These are phyloP conservation scores for Dendrostoma leiphaemia DNA, from an alignment of 2,329 filamentous ascomycete species.

Conservation along the genomic window DNA sequence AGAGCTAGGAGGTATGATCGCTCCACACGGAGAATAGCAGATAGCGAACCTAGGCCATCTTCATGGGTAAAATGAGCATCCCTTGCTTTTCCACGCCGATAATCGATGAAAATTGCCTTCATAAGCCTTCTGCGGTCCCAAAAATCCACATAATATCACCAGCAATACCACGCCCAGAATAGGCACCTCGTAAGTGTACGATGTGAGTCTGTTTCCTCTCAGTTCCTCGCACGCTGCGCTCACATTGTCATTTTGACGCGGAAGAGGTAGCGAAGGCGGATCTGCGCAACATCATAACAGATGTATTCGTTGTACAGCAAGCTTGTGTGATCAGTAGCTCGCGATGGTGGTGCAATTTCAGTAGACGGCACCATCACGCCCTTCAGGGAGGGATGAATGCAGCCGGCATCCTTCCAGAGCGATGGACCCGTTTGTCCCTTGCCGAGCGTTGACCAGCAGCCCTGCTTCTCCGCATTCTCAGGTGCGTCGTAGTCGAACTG, in stretches of 20 bases:
- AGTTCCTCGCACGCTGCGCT: background rate
- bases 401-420: conserved; percentile 73
- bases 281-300: conserved; percentile 66
- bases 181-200: too few species aligned
- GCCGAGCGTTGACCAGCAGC: conserved; percentile 68
- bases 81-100: background rate
- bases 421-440: conserved; percentile 62
- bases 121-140: background rate
- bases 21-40: background rate
- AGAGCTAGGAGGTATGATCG: background rate
- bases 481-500: conserved; percentile 61
- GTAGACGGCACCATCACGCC: conserved; percentile 68
- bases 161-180: too few species aligned
- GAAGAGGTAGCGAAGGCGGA: conserved; percentile 69
- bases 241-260: conserved; percentile 58
- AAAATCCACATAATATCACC: background rate
- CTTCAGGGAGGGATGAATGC: conserved; percentile 60
- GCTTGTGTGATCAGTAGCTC: conserved; percentile 39
- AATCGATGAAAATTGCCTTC: background rate
- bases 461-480: conserved; percentile 56
- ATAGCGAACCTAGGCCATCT: background rate
- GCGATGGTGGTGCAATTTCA: conserved; percentile 43
- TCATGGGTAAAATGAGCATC: background rate
- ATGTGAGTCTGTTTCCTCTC: too few species aligned
- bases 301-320: conserved; percentile 75